phyloP scores from a whole-genome alignment of 1,139 yeast species.

The Magnusiomyces clavatus region DNA sequence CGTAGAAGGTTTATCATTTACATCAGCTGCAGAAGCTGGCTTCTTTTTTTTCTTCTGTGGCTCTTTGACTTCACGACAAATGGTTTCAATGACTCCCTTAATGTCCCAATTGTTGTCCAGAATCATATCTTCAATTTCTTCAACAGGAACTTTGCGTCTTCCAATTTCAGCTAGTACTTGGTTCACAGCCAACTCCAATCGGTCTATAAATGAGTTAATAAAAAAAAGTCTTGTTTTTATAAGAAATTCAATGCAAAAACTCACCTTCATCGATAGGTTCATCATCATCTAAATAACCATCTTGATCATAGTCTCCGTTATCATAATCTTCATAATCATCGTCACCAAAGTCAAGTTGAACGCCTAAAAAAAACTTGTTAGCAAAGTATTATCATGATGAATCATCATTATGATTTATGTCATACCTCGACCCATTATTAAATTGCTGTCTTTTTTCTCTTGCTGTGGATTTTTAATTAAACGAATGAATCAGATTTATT shows the following conservation, averaged over 20 bases:
- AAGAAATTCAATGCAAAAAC: not conserved
- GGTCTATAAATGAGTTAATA: not conserved
- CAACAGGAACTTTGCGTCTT: constrained; percentile 43
- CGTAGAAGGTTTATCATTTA: not conserved
- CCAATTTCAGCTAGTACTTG: constrained; percentile 43
- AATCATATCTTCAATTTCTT: constrained; percentile 50
- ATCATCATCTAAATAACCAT: not conserved
- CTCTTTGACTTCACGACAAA: not conserved
- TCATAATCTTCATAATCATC: constrained; percentile 1
- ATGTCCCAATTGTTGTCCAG: constrained; percentile 55
- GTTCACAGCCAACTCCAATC: constrained; percentile 15
- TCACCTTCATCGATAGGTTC: not conserved
- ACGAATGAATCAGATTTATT: too few relatives aligned
- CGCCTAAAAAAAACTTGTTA: too few relatives aligned
- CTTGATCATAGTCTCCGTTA: constrained; percentile 4
- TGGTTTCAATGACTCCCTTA: constrained; percentile 35
- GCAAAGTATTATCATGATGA: too few relatives aligned
- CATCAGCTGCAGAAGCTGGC: not conserved
- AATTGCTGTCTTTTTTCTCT: too few relatives aligned
- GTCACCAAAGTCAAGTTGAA: not conserved
- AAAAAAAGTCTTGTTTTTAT: not conserved
- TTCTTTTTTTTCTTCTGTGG: not conserved
- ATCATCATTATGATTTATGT: too few relatives aligned
- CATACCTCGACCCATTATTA: too few relatives aligned
- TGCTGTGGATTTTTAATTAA: too few relatives aligned